Conservation (phyloP, 2,329 filamentous ascomycete genomes). For the Neospermospora avenae region DNA sequence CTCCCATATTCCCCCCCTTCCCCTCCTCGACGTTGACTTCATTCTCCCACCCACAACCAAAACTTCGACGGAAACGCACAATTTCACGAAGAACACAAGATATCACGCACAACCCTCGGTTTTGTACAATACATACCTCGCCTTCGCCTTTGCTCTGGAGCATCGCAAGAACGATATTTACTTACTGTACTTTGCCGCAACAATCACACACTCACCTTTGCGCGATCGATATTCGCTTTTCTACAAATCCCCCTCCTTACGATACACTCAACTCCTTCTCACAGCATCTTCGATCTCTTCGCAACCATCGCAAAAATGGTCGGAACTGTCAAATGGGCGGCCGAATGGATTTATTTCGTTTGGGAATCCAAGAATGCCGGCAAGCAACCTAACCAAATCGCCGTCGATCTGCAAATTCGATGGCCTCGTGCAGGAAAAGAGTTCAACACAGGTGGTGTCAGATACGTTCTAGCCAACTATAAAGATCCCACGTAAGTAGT, state of each 20-base stretch:
- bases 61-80: neutral
- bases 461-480: neutral
- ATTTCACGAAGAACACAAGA: neutral
- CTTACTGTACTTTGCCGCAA: neutral
- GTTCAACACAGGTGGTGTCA: neutral
- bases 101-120: neutral
- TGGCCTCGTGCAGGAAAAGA: neutral
- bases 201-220: neutral
- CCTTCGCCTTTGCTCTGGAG: neutral
- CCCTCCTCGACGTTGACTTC: neutral
- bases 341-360: neutral
- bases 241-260: neutral
- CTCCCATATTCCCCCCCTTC: neutral
- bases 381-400: neutral
- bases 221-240: neutral
- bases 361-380: neutral
- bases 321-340: neutral
- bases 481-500: neutral
- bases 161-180: neutral
- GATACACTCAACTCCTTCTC: no score
- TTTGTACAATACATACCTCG: neutral
- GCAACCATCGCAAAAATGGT: neutral
- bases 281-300: neutral
- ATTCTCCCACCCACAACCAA: neutral
- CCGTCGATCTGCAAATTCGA: neutral